Base-by-base conservation (phyloP, 2,329 filamentous ascomycete genomes). In the Botrytis cinerea region DNA sequence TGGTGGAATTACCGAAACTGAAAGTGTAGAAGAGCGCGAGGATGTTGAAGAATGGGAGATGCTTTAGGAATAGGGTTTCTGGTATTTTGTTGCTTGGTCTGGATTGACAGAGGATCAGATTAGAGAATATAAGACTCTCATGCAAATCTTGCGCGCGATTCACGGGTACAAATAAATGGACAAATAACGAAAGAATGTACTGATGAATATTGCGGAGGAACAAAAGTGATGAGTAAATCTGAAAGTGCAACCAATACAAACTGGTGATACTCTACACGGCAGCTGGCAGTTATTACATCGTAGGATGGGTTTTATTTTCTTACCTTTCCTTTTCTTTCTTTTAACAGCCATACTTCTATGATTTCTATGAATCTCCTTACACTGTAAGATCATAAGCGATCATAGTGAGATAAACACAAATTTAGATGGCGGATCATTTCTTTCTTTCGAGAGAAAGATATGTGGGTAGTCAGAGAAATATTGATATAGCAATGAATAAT, bases 261-360 rank as follows among this genome's bases (percentile, higher is more conserved):
- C 0, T 51, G 22, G 4, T 51, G 1, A 6, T 3, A 14, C 4
- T 51, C 10, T 2, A 51, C 4, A 14, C 14, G 25, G 2, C 12
- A 14, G 25, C 48, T n/a, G 25, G 12, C 0, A 14, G 48, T 1
- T 5, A 51, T 0, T n/a, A 2, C 25, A n/a, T 3, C n/a, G 25
- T 2, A 1, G 10, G 10, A 16, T n/a, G 25, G 10, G 25, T 0
- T n/a, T 51, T 4, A 2, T 14, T 51, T n/a, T 25, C 0, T 2
- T 51, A 14, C 16, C 4, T 51, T 51, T n/a, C 1, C 10, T 6
- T n/a, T 4, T 51, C 10, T 51, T 51, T 4, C 10, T 51, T 51
- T 4, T n/a, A 51, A 16, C 12, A 12, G 12, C 25, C 48, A 2
- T 6, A 2, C 14, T 3, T 51, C 48, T n/a, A 51, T n/a, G 48